A percentile compares a stretch with the other conserved stretches of the same genome.
Conservation (phyloP, 345 rosid species). For the Bruguiera parviflora region DNA sequence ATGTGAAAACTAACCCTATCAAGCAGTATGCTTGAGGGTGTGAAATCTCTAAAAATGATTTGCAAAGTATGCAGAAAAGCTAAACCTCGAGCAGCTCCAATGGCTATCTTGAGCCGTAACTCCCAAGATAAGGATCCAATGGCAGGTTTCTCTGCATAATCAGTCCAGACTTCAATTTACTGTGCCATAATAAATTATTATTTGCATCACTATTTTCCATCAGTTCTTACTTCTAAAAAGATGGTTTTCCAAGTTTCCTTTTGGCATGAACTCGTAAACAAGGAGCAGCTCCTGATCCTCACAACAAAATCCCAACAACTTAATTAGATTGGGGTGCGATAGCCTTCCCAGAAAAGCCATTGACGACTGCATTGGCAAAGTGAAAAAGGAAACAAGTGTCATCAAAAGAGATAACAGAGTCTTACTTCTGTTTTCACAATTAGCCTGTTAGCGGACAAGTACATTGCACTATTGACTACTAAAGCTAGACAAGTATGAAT, state of each 20-base stretch:
- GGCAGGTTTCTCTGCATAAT: slow-evolving; percentile 38
- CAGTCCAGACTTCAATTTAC: slow-evolving; percentile 8
- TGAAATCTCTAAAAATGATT: slow-evolving; percentile 77
- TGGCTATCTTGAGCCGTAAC: slow-evolving; percentile 59
- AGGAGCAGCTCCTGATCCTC: slow-evolving; percentile 68
- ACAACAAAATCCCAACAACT: slow-evolving; percentile 70
- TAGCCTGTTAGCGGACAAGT: no score
- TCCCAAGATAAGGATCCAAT: slow-evolving; percentile 77
- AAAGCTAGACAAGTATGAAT: no score
- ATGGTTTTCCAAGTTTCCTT: slow-evolving; percentile 74
- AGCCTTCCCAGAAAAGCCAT: slow-evolving; percentile 71
- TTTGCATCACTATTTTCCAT: background rate
- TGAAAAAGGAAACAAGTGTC: background rate
- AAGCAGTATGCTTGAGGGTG: slow-evolving; percentile 73
- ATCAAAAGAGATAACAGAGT: background rate
- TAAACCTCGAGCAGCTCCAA: slow-evolving; percentile 79
- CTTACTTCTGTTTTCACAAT: no score
- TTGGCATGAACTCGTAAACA: slow-evolving; percentile 76
- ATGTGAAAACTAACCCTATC: slow-evolving; percentile 50
- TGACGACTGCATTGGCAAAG: slow-evolving; percentile 54
- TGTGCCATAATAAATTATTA: background rate
- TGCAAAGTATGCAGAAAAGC: slow-evolving; percentile 64
- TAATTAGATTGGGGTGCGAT: slow-evolving; percentile 79
- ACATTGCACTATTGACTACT: no score
- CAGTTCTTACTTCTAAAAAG: slow-evolving; percentile 64